Conservation (phyloP, 2,329 filamentous ascomycete species). For the Sclerotinia spermophila region DNA sequence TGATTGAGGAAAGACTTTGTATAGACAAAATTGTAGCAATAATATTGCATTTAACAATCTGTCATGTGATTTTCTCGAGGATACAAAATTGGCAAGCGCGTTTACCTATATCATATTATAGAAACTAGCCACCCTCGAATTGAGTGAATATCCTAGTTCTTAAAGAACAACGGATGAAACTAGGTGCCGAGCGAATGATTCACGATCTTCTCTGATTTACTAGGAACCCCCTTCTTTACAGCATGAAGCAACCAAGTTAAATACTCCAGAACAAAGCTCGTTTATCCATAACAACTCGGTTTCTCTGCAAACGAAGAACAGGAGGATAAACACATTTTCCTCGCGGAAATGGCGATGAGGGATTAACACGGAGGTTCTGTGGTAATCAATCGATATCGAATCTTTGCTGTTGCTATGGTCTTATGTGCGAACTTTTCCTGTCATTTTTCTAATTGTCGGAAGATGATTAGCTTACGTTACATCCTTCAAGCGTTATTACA, state of each 20-base stretch:
- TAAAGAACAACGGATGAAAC: too few species aligned
- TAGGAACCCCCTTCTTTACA: rapidly evolving
- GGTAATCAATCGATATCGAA: rapidly evolving
- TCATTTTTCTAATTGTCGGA: neutral
- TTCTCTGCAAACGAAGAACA: neutral
- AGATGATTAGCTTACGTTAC: rapidly evolving
- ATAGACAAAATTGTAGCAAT: too few species aligned
- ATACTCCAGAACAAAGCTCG: neutral
- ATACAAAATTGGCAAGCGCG: rapidly evolving
- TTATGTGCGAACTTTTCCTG: neutral
- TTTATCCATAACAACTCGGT: neutral
- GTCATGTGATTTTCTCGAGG: neutral
- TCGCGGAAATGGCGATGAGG: rapidly evolving
- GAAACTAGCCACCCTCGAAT: neutral
- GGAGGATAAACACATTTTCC: neutral
- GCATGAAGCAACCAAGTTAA: neutral
- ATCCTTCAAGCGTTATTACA: rapidly evolving
- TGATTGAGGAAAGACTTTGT: too few species aligned
- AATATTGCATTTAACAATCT: neutral
- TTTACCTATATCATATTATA: neutral
- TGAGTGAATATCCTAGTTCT: neutral
- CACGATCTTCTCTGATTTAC: rapidly evolving
- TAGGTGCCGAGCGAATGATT: neutral
- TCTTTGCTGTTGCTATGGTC: neutral
- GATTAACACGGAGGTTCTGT: rapidly evolving